Evolutionary conservation across 306 rosid species (phyloP).

Genomic region (Albizia julibrissin): DNA sequence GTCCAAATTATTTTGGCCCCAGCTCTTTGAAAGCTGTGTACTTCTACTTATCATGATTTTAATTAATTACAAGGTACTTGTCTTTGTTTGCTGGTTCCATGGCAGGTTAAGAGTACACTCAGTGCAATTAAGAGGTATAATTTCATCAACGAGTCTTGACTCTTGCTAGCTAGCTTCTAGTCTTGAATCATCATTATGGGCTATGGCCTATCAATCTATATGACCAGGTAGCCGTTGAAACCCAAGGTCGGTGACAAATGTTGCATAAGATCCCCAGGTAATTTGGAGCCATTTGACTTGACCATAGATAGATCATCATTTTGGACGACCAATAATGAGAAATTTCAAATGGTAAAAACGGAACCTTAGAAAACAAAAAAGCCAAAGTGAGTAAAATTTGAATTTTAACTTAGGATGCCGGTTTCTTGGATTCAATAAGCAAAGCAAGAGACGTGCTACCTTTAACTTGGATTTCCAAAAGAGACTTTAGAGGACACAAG

Average conservation of each 20-base stretch:
- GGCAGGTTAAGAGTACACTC: neutral
- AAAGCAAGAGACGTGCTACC: conserved; percentile 36
- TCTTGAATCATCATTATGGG: conserved; percentile 23
- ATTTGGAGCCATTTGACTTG: conserved; percentile 44
- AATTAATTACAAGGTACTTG: neutral
- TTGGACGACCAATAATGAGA: conserved; percentile 42
- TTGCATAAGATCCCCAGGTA: conserved; percentile 35
- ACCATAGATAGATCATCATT: conserved; percentile 43
- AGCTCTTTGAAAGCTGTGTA: neutral
- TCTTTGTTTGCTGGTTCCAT: neutral
- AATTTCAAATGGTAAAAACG: conserved; percentile 33
- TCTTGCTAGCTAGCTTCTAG: conserved; percentile 6
- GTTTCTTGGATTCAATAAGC: conserved; percentile 71
- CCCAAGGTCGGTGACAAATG: neutral
- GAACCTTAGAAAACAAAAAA: conserved; percentile 5
- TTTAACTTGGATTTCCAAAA: conserved; percentile 50
- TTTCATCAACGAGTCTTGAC: conserved; percentile 9
- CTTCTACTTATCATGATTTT: neutral
- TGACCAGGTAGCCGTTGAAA: conserved; percentile 20
- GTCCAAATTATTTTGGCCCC: neutral
- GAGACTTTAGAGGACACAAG: conserved; percentile 74
- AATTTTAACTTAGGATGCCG: conserved; percentile 64
- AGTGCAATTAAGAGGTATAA: neutral
- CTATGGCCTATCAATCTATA: conserved; percentile 21
- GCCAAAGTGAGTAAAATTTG: neutral